Conservation (phyloP, 345 rosid species). For the Salix udensis region DNA sequence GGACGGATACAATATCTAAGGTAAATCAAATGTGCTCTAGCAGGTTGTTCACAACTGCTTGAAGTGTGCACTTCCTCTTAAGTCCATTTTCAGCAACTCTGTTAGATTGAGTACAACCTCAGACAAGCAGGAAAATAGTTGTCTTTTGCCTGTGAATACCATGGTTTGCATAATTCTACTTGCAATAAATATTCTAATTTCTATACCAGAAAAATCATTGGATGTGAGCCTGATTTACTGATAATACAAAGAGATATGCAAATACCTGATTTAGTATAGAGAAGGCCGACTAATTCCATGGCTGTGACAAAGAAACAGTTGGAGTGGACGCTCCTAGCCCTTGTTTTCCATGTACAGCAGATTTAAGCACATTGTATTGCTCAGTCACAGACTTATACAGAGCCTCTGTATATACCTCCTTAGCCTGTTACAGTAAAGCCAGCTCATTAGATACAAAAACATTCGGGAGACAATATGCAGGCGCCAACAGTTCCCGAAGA, state of each 20-base stretch:
- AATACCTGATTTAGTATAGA: constrained; percentile 19
- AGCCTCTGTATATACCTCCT: constrained; percentile 50
- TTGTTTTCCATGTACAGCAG: constrained; percentile 58
- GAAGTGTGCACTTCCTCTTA: not conserved
- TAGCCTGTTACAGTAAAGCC: constrained; percentile 52
- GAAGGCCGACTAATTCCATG: constrained; percentile 56
- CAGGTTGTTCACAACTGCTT: not conserved
- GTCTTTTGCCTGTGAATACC: not conserved
- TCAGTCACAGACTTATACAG: constrained; percentile 53
- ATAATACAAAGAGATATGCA: not conserved
- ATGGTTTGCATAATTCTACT: not conserved
- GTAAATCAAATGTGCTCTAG: not conserved
- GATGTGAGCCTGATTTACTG: not conserved
- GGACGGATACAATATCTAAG: too few relatives aligned
- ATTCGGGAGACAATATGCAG: not conserved
- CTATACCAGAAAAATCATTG: not conserved
- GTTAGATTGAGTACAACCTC: not conserved
- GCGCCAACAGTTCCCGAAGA: not conserved
- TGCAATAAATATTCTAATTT: not conserved
- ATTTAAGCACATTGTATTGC: constrained; percentile 65
- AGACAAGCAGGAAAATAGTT: too few relatives aligned
- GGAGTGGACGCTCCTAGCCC: constrained; percentile 69
- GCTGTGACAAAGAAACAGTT: constrained; percentile 68
- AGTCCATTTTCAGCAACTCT: not conserved
- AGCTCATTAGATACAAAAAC: constrained; percentile 5